Evolutionary conservation across 1,139 yeast species (phyloP), one percentile per base, ranked within the genome.

Genomic region (Kurtzmaniella quercitrusa): DNA sequence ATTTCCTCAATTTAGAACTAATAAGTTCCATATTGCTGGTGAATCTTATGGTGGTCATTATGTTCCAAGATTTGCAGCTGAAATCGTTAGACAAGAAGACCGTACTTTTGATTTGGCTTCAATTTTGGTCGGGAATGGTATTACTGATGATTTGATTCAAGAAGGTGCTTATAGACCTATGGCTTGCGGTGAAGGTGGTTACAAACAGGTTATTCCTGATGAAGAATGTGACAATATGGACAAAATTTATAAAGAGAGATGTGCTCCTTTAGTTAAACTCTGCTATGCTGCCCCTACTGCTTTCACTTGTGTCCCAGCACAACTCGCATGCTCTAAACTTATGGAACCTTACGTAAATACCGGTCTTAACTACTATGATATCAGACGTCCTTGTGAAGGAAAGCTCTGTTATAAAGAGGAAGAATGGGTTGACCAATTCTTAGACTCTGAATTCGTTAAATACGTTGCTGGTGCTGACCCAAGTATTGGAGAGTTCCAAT

Each of bases 21-120:
- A 70, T 47, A 71, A 68, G 38, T 82, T 83, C 74, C 88, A 82
- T 59, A 77, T 83, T 55, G 76, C 88, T 36, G 90, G 90, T 46
- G 90, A 83, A 60, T 81, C 86, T 6, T 83, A 82, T 56, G 89
- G 83, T 14, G 90, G 89, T 39, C 88, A 82, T 60, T 83, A 83
- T 59, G 75, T 83, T 48, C 90, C 90, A 17, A 77, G 73, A 17
- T 77, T 83, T 58, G 86, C 86, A n/a, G 66, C 74, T 34, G 87
- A 81, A 55, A 81, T 83, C 48, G 62, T 80, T 46, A 65, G 60
- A 48, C 77, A 77, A 55, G 72, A 73, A 15, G 81, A 78, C 54
- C 70, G 79, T 41, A 61, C 70, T 23, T 82, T 82, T 57, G 72
- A 81, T 47, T 67, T 83, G 52, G 63, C 75, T 12, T 81, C 87